These are phyloP conservation scores for Kurtzmaniella quercitrusa DNA, from an alignment of 1,139 yeast species.

Conservation along the genomic window DNA sequence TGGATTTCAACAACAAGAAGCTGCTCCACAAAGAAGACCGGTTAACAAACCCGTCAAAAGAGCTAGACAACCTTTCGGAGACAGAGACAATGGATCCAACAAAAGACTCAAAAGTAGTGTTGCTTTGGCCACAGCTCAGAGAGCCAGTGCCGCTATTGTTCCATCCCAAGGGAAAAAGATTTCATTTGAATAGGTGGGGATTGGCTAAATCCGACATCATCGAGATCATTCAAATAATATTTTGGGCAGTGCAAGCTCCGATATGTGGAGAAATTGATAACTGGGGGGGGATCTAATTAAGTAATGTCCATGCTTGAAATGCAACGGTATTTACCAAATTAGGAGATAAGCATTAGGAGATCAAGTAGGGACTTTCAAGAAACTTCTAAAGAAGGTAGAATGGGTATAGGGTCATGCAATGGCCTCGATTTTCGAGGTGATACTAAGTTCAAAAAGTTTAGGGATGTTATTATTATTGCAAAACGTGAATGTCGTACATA, in stretches of 20 bases:
- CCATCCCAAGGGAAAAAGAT: constrained; percentile 87
- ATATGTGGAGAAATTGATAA: background rate
- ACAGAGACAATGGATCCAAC: constrained; percentile 13
- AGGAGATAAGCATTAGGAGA: background rate
- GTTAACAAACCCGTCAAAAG: constrained; percentile 11
- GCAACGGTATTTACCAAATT: background rate
- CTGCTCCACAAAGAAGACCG: background rate
- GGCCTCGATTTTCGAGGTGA: too few relatives aligned
- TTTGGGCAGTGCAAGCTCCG: background rate
- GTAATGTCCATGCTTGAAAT: too few relatives aligned
- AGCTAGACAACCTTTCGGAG: constrained; percentile 13
- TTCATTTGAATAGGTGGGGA: constrained; percentile 46
- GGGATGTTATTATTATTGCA: background rate
- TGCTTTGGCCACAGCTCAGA: constrained; percentile 83
- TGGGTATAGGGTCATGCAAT: background rate
- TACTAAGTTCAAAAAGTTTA: background rate
- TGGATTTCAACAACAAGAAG: background rate
- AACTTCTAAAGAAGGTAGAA: background rate
- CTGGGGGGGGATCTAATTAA: too few relatives aligned
- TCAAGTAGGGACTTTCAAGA: too few relatives aligned
- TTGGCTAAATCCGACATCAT: background rate
- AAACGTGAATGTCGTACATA: background rate
- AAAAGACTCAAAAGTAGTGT: constrained; percentile 74
- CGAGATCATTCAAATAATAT: background rate
- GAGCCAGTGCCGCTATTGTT: constrained; percentile 88